Evolutionary conservation across 2,329 filamentous ascomycete genomes (phyloP).

Genomic region (Pseudogymnoascus sp.): DNA sequence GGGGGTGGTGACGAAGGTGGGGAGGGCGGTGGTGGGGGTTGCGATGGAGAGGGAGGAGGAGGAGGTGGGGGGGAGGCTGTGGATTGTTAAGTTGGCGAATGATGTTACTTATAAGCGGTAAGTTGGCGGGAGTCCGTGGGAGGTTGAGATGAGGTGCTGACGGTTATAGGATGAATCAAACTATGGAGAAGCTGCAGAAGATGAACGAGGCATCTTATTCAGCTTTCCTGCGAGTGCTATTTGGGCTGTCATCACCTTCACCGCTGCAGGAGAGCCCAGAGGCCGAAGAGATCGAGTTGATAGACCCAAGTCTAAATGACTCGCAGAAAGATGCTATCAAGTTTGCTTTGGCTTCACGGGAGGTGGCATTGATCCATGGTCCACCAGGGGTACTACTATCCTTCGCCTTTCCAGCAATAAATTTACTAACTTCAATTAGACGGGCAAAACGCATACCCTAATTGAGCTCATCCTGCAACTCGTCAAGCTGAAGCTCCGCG

Average conservation of each 20-base stretch:
- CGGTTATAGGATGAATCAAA: constrained; percentile 49
- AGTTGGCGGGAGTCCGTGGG: constrained; percentile 11
- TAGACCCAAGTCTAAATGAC: constrained; percentile 54
- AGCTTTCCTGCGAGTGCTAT: constrained; percentile 52
- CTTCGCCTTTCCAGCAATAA: neutral
- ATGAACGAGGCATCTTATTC: constrained; percentile 52
- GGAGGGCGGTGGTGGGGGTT: constrained; percentile 51
- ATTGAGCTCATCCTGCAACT: constrained; percentile 94
- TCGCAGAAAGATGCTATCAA: constrained; percentile 61
- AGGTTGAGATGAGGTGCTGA: constrained; percentile 16
- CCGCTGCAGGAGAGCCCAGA: constrained; percentile 37
- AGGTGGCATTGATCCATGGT: constrained; percentile 86
- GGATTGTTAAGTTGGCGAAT: constrained; percentile 60
- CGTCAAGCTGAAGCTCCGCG: constrained; percentile 59
- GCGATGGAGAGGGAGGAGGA: constrained; percentile 60
- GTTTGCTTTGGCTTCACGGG: constrained; percentile 76
- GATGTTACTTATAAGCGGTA: constrained; percentile 57
- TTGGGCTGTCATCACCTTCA: constrained; percentile 48
- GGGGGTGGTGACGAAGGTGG: constrained; percentile 62
- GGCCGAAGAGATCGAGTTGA: constrained; percentile 46
- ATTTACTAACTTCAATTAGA: constrained; percentile 36
- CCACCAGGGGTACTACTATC: constrained; percentile 62
- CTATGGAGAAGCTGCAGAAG: constrained; percentile 51
- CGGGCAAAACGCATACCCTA: constrained; percentile 92
- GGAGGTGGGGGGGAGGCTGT: constrained; percentile 41